A percentile compares a stretch with the other conserved stretches of the same genome.
phyloP scores from a whole-genome alignment of 352 stramenopile species.

The Phytophthora palmivora region DNA sequence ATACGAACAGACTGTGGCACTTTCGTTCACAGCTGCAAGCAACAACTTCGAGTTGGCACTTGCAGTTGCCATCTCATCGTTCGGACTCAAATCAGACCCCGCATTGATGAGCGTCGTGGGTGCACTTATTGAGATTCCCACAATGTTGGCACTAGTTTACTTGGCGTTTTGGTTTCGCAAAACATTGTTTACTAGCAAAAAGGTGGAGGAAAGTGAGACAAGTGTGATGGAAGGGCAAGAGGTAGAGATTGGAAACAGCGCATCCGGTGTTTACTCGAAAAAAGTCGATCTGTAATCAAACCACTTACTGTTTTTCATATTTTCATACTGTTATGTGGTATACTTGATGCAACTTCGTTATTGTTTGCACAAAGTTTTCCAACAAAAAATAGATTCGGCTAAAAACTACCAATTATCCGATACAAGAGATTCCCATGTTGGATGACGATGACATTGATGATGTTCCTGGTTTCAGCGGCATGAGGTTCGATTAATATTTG shows the following conservation, averaged over 20 bases:
- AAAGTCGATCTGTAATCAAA: slow-evolving; percentile 6
- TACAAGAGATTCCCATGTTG: slow-evolving; percentile 10
- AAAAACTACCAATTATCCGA: no score
- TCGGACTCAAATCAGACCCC: slow-evolving; percentile 74
- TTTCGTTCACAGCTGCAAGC: slow-evolving; percentile 74
- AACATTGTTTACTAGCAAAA: neutral
- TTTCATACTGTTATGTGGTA: no score
- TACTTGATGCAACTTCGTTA: no score
- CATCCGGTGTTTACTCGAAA: slow-evolving; percentile 2
- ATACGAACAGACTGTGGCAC: slow-evolving; percentile 49
- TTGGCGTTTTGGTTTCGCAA: slow-evolving; percentile 48
- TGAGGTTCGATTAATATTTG: slow-evolving; percentile 31
- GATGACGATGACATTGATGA: slow-evolving; percentile 28
- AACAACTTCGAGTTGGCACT: slow-evolving; percentile 85
- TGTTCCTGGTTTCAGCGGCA: slow-evolving; percentile 42
- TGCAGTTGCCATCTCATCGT: slow-evolving; percentile 67
- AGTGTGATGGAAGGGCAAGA: neutral
- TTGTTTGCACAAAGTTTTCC: no score
- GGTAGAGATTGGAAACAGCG: neutral
- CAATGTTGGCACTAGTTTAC: slow-evolving; percentile 69
- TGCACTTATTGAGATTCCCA: slow-evolving; percentile 74
- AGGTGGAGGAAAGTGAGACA: neutral
- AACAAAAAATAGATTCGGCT: no score
- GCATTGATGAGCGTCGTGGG: slow-evolving; percentile 74
- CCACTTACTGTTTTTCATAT: no score